phyloP scores from a whole-genome alignment of 2,329 filamentous ascomycete species.

The Colletotrichum chrysophilum region DNA sequence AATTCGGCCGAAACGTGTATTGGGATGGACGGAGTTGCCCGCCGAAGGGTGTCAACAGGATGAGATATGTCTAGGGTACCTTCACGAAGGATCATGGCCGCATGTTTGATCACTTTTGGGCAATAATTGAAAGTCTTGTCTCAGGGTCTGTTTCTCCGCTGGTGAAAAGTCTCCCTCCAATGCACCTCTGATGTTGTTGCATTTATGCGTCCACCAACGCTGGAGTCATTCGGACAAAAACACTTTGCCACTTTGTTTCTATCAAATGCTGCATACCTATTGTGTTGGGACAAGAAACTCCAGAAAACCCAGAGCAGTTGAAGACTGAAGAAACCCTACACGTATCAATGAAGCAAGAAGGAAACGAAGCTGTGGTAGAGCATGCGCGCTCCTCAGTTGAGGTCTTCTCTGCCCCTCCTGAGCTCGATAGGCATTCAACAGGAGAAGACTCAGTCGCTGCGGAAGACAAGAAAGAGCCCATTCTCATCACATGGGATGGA shows the following conservation, averaged over 20 bases:
- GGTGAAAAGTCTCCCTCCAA: background rate
- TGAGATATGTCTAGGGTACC: background rate
- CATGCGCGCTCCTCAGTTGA: background rate
- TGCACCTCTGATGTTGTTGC: background rate
- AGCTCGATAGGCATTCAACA: background rate
- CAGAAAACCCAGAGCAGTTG: background rate
- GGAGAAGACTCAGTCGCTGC: background rate
- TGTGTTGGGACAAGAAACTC: background rate
- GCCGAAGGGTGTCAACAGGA: background rate
- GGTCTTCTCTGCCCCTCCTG: background rate
- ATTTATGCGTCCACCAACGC: background rate
- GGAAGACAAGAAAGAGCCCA: background rate
- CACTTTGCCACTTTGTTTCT: background rate
- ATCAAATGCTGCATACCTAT: background rate
- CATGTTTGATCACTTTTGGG: background rate
- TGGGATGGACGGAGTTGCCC: background rate
- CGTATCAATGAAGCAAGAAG: background rate
- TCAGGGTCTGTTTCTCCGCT: background rate
- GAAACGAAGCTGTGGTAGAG: background rate
- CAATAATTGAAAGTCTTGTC: background rate
- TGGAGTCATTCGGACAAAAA: background rate
- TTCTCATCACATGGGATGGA: background rate
- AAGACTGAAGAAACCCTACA: background rate
- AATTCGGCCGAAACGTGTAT: constrained; percentile 33
- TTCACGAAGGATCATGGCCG: background rate